Evolutionary conservation across 2,329 filamentous ascomycete species (phyloP), one percentile per base, ranked within the genome.

Genomic region (Sporothrix euskadiensis): DNA sequence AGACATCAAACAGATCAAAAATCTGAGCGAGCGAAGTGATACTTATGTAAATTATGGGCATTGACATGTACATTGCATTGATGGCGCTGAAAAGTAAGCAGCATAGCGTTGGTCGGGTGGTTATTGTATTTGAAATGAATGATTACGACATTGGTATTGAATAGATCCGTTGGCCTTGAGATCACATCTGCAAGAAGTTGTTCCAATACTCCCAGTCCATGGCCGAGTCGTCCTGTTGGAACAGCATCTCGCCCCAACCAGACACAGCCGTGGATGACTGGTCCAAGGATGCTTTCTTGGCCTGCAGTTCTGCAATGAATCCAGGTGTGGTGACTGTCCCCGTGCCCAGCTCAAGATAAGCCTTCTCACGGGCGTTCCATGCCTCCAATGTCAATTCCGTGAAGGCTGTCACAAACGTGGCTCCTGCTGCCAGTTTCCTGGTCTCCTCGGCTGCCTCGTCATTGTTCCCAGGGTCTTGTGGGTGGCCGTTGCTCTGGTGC

Each of bases 131-230:
- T 47, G 10, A 66, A 49, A n/a, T 61, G 57, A 12, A 56, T 56
- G 22, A 30, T 14, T 41, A 44, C 14, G 9, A 7, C 6, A 12
- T 16, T 26, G 35, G 12, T 26, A 14, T 44, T 4, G 9, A 4
- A 44, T 22, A 4, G 14, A 1, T 16, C 16, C 54, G 44, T 8
- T 44, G 5, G 8, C 35, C 41, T 3, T 3, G 22, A 16, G 35
- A n/a, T 61, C 56, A 75, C 35, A 75, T 57, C 26, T 71, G 72
- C 47, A 74, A 57, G 44, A 76, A 74, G 19, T 70, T 73, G 22
- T 71, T 73, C 75, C 72, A 75, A 32, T 71, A 72, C 16, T 66
- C 72, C 75, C 75, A 76, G 61, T 73, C 70, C 68, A 76, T 52
- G 22, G 39, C 47, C 16, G 22, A 71, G 26, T 75, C 72, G 32